Evolutionary conservation across 768 basidiomycete species (phyloP), one percentile per base, ranked within the genome.

Genomic region (Suillus cothurnatus): DNA sequence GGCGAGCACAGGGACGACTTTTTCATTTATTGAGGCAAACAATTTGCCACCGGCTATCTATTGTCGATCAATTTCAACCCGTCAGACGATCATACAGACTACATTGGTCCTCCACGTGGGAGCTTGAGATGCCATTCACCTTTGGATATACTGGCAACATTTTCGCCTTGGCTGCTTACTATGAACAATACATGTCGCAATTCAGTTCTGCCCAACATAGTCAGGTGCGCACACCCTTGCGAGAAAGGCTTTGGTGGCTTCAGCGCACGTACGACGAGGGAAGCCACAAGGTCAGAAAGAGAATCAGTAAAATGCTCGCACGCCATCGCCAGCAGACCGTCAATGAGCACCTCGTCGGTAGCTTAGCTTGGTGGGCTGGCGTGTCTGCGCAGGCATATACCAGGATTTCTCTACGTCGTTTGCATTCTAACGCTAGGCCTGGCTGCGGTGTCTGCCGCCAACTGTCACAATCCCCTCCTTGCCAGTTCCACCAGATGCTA

Each of bases 401-500:
- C 12, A n/a, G n/a, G 7, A 11, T 61, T 60, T 23, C 26, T 52
- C 90, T 1, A 94, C 95, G 64, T 93, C 93, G 0, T 93, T 95
- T 74, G 84, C 87, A 8, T 87, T 98, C 69, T 90, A 0, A 92
- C 91, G 1, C 85, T 97, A 43, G 96, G 95, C 11, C 83, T 98
- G 2, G 86, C 93, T 17, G 94, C 93, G 4, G 91, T 94, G 9
- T 96, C 95, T 0, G 67, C 75, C 0, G 23, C 69, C 2, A 76
- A 68, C 17, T 76, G 21, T 67, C 71, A 8, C 66, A 86, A 88
- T 67, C 84, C 69, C 63, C 84, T 78, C 17, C 73, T 82, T 61
- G 73, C 68, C 74, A 0, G 78, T 90, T 34, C 79, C 84, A 0
- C 64, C 81, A 2, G 85, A 79, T 0, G 91, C 96, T 69, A 89